phyloP scores from a whole-genome alignment of 768 basidiomycete species.

The Galerina marginata region DNA sequence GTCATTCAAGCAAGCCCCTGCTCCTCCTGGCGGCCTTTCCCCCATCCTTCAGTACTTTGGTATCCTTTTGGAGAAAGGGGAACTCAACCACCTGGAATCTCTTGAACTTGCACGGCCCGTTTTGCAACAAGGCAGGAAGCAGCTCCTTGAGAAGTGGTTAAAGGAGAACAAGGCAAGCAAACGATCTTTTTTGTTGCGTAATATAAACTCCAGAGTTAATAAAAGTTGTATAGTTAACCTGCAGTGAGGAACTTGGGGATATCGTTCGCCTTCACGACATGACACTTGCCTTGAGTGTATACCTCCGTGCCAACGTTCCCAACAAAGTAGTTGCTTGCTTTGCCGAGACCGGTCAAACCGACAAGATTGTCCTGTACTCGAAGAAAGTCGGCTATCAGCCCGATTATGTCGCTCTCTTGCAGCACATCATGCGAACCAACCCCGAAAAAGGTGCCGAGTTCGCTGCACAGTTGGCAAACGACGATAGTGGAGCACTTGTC shows the following conservation, averaged over 20 bases:
- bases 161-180: conserved; percentile 93
- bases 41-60: conserved; percentile 99
- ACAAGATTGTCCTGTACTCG: conserved; percentile 96
- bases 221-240: conserved; percentile 72
- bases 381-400: conserved; percentile 96
- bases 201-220: neutral
- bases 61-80: conserved; percentile 97
- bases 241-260: conserved; percentile 98
- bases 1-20: conserved; percentile 95
- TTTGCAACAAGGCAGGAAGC: conserved; percentile 93
- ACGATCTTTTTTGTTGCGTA: neutral
- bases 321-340: conserved; percentile 99
- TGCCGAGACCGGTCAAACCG: conserved; percentile 97
- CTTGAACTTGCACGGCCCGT: conserved; percentile 96
- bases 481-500: conserved; percentile 90
- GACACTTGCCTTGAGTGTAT: conserved; percentile 96
- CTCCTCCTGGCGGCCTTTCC: conserved; percentile 86
- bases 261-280: conserved; percentile 94
- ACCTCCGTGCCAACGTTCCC: conserved; percentile 95
- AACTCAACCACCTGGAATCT: conserved; percentile 95
- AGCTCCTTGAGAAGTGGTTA: conserved; percentile 97
- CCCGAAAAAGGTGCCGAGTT: conserved; percentile 99
- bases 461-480: conserved; percentile 92
- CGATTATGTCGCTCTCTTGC: conserved; percentile 90
- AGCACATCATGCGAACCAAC: conserved; percentile 95